These are phyloP conservation scores for Cyclotella cryptica DNA, from an alignment of 108 stramenopile species.

Conservation along the genomic window DNA sequence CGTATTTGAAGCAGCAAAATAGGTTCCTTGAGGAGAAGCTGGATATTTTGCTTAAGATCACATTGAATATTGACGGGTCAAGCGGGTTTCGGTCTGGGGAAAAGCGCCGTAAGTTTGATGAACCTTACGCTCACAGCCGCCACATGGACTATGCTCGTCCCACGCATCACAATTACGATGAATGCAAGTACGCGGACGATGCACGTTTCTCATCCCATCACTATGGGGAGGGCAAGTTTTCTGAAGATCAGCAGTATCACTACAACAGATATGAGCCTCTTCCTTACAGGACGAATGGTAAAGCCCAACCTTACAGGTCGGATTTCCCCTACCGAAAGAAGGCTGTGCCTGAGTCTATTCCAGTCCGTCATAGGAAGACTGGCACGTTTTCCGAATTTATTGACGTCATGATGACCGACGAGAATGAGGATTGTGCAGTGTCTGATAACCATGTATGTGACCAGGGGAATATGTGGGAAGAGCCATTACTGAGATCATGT, in stretches of 20 bases:
- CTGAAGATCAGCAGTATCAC: too few relatives aligned
- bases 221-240: too few relatives aligned
- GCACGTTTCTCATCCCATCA: too few relatives aligned
- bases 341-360: not conserved
- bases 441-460: not conserved
- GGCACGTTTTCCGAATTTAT: not conserved
- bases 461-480: too few relatives aligned
- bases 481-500: too few relatives aligned
- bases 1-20: not conserved
- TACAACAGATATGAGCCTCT: too few relatives aligned
- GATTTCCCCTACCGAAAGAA: not conserved
- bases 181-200: too few relatives aligned
- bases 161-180: too few relatives aligned
- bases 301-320: not conserved
- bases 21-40: constrained; percentile 5
- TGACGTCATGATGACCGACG: not conserved
- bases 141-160: too few relatives aligned
- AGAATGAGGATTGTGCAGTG: too few relatives aligned
- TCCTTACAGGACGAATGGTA: too few relatives aligned
- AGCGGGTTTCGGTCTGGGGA: not conserved
- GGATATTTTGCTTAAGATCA: not conserved
- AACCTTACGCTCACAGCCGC: too few relatives aligned
- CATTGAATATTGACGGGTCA: not conserved
- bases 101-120: not conserved
- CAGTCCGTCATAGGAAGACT: not conserved